Conservation (phyloP, 495 filamentous ascomycete species). For the Penicillium flavigenum region DNA sequence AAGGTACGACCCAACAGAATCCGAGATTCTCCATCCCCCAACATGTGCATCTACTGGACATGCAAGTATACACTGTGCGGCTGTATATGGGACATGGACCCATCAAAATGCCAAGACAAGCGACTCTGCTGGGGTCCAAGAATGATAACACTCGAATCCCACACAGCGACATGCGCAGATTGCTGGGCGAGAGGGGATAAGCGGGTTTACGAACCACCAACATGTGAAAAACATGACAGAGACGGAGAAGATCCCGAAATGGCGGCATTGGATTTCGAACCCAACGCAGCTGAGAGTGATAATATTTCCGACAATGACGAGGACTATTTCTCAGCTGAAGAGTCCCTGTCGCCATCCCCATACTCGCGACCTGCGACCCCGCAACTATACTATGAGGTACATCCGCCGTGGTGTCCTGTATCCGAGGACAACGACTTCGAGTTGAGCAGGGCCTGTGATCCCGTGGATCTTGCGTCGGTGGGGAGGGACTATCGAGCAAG, state of each 20-base stretch:
- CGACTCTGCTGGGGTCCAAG: slow-evolving; percentile 10
- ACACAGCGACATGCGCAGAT: slow-evolving; percentile 17
- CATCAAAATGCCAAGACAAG: slow-evolving; percentile 1
- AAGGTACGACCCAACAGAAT: not conserved
- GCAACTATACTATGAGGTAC: not conserved
- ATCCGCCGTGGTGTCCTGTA: not conserved
- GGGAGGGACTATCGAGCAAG: slow-evolving; percentile 11
- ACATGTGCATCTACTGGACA: slow-evolving; percentile 23
- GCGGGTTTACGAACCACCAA: not conserved
- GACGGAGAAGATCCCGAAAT: not conserved
- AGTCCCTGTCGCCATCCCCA: not conserved
- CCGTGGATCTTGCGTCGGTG: slow-evolving; percentile 9
- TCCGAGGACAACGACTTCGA: slow-evolving; percentile 14
- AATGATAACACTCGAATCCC: slow-evolving; percentile 11
- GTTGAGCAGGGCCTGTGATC: slow-evolving; percentile 16
- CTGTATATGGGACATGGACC: slow-evolving; percentile 19
- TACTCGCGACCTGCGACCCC: slow-evolving; percentile 3
- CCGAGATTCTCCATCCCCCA: not conserved
- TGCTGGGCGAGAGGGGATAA: slow-evolving; percentile 23
- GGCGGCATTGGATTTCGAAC: not conserved
- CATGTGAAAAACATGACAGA: not conserved
- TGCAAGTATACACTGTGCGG: slow-evolving; percentile 26
- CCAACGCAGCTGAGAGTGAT: not conserved
- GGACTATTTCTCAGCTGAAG: not conserved
- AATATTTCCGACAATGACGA: not conserved